Conservation (phyloP, 495 filamentous ascomycete species). For the Bathelium albidoporum region DNA sequence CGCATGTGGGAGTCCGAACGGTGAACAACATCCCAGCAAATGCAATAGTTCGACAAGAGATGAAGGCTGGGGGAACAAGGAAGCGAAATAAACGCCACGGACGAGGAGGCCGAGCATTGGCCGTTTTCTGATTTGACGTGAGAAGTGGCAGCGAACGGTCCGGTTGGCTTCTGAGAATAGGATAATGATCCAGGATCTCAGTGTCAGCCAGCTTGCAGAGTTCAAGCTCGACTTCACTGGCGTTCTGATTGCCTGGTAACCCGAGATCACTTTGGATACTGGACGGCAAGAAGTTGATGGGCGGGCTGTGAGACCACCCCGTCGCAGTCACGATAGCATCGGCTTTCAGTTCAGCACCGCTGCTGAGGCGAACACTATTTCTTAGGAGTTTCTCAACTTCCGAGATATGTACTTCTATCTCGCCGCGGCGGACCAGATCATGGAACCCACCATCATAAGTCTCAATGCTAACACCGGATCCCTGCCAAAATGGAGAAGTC, state of each 20-base stretch:
- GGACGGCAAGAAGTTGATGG: constrained; percentile 53
- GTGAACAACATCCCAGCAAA: constrained; percentile 20
- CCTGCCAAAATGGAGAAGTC: constrained; percentile 7
- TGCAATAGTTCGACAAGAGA: constrained; percentile 18
- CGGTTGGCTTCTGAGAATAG: constrained; percentile 44
- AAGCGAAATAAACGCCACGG: constrained; percentile 24
- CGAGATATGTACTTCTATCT: constrained; percentile 50
- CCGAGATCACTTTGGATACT: constrained; percentile 14
- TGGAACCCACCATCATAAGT: constrained; percentile 11
- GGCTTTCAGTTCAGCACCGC: constrained; percentile 45
- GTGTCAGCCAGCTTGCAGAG: constrained; percentile 42
- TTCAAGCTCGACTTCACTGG: constrained; percentile 9
- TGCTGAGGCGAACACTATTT: constrained; percentile 44
- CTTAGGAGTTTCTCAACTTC: constrained; percentile 46
- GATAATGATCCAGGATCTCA: constrained; percentile 59
- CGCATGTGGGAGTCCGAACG: constrained; percentile 18
- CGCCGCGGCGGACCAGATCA: constrained; percentile 32
- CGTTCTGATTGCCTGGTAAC: constrained; percentile 9
- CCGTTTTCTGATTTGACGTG: background rate
- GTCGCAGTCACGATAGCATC: constrained; percentile 54
- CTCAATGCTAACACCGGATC: constrained; percentile 5
- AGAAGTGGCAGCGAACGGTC: background rate
- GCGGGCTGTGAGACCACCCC: constrained; percentile 39
- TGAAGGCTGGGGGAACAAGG: constrained; percentile 22
- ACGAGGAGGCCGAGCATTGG: background rate